phyloP scores from a whole-genome alignment of 495 filamentous ascomycete genomes.

The Cercophora scortea region DNA sequence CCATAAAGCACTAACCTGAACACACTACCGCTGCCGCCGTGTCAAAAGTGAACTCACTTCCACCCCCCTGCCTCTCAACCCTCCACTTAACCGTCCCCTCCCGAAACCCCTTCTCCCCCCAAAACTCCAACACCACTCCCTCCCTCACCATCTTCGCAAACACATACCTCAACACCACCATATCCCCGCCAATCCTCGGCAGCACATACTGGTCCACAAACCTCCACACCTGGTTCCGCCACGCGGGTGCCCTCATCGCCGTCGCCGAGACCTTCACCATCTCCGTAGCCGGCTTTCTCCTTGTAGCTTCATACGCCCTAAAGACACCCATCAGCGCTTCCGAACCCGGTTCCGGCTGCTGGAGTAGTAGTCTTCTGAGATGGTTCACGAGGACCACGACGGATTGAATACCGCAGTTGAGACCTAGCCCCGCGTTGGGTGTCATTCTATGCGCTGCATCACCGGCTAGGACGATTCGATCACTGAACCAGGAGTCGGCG shows the following conservation, averaged over 20 bases:
- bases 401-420: slow-evolving; percentile 34
- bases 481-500: slow-evolving; percentile 22
- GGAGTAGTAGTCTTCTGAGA: background rate
- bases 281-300: background rate
- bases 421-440: slow-evolving; percentile 31
- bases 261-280: background rate
- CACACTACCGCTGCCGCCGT: too few species aligned
- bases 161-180: background rate
- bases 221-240: background rate
- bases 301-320: background rate
- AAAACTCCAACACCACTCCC: background rate
- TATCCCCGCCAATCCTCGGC: background rate
- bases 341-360: background rate
- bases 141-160: background rate
- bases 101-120: background rate
- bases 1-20: too few species aligned
- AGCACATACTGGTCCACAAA: background rate
- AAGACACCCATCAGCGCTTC: background rate
- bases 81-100: slow-evolving; percentile 8
- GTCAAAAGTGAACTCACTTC: too few species aligned
- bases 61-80: background rate
- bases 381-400: slow-evolving; percentile 36
- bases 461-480: slow-evolving; percentile 32
- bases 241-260: background rate
- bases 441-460: slow-evolving; percentile 38